Conservation (phyloP, 371 early-diverging fungal genomes). For the Actinomortierella wolfii region DNA sequence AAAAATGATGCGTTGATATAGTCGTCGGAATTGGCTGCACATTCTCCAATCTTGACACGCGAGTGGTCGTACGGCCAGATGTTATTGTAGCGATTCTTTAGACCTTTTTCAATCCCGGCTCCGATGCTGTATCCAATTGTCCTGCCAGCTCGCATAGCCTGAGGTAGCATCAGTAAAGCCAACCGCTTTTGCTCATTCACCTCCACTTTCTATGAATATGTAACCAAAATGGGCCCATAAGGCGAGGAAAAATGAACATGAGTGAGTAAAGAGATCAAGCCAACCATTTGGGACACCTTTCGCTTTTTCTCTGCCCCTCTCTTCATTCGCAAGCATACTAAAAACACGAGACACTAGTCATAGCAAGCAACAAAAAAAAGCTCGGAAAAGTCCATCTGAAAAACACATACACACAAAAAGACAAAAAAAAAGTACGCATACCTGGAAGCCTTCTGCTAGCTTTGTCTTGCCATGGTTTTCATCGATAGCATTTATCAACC, state of each 20-base stretch:
- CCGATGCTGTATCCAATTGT: conserved; percentile 64
- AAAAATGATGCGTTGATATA: conserved; percentile 84
- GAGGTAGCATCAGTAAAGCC: conserved; percentile 66
- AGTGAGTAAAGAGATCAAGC: not conserved
- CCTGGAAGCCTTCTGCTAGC: conserved; percentile 39
- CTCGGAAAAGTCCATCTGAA: not conserved
- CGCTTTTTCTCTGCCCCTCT: no score
- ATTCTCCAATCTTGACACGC: conserved; percentile 51
- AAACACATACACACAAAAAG: not conserved
- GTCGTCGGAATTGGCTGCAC: conserved; percentile 47
- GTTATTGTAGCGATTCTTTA: conserved; percentile 77
- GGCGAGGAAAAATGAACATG: conserved; percentile 18
- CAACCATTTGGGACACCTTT: no score
- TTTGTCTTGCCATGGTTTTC: conserved; percentile 18
- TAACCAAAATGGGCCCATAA: conserved; percentile 12
- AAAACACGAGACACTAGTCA: not conserved
- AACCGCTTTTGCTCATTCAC: conserved; percentile 63
- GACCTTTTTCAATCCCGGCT: conserved; percentile 68
- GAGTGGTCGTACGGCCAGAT: conserved; percentile 77
- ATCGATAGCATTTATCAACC: conserved; percentile 17
- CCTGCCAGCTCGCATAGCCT: conserved; percentile 46
- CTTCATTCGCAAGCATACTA: not conserved
- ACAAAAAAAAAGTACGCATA: conserved; percentile 4
- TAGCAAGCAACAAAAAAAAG: not conserved
- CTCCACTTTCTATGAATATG: conserved; percentile 53